phyloP scores from a whole-genome alignment of 2,329 filamentous ascomycete species.

The Talaromyces sp. region DNA sequence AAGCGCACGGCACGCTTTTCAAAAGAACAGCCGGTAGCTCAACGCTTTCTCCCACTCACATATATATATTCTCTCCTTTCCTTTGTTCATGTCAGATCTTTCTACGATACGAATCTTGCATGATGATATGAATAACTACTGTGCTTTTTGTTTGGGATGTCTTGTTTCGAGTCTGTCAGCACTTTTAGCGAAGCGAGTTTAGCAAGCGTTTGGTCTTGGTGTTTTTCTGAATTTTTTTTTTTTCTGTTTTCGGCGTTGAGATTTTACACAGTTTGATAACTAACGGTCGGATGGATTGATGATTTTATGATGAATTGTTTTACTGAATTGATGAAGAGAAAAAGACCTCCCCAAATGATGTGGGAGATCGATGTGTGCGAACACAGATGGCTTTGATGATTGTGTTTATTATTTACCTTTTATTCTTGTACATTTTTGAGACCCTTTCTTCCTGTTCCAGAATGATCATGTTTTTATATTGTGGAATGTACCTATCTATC shows the following conservation, averaged over 20 bases:
- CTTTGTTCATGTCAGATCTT: slow-evolving; percentile 21
- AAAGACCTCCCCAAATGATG: background rate
- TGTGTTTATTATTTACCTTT: background rate
- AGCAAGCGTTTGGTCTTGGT: slow-evolving; percentile 9
- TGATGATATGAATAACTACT: slow-evolving; percentile 13
- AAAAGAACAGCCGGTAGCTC: slow-evolving; percentile 20
- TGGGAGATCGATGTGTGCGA: slow-evolving; percentile 5
- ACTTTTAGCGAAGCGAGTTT: slow-evolving; percentile 17
- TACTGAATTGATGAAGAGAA: background rate
- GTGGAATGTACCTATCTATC: slow-evolving; percentile 3
- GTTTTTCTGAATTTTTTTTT: background rate
- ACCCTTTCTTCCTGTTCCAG: background rate
- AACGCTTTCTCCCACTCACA: slow-evolving; percentile 15
- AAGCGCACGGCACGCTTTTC: slow-evolving; percentile 18
- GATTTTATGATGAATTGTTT: slow-evolving; percentile 2
- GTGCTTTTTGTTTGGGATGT: background rate
- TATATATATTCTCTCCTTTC: slow-evolving; percentile 12
- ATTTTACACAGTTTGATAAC: background rate
- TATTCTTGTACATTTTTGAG: slow-evolving; percentile 6
- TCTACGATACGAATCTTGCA: slow-evolving; percentile 14
- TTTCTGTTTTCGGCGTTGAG: background rate
- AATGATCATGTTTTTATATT: slow-evolving; percentile 1
- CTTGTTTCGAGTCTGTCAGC: slow-evolving; percentile 10
- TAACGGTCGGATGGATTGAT: slow-evolving; percentile 6
- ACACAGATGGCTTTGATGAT: background rate